Evolutionary conservation across 169 alveolate genomes (phyloP), one percentile per base, ranked within the genome.

Genomic region (Pseudocohnilembus persalinus): DNA sequence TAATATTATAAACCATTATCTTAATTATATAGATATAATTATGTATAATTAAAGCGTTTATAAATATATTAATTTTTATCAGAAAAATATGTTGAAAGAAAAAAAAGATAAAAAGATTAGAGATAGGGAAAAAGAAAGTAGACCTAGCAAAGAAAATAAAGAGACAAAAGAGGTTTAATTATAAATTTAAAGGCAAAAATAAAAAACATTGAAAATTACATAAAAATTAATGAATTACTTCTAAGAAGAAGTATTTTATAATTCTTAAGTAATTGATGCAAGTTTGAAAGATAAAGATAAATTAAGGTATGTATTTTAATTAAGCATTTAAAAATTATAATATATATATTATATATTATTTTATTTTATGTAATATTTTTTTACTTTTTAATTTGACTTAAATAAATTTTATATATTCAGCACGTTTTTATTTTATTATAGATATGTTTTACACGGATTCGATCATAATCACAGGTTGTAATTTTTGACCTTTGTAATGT

Each of bases 391-490:
- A n/a, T n/a, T n/a, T n/a, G n/a, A n/a, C n/a, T n/a, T n/a, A n/a
- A n/a, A n/a, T n/a, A n/a, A n/a, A n/a, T n/a, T n/a, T n/a, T n/a
- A n/a, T n/a, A n/a, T n/a, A n/a, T n/a, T n/a, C 73, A 65, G 85
- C 78, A 63, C 68, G 34, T 30, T 68, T 68, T 68, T 29, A 31
- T 73, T 4, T n/a, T 73, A 6, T 15, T 73, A 73, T n/a, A 33
- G 31, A 31, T 76, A 76, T 31, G 84, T 76, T 0, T 31, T 73
- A 31, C 31, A 84, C 65, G 89, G 89, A 24, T 84, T 84, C 32
- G 77, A 80, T 26, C 74, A 74, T 29, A 76, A n/a, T 73, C 89
- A 84, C 76, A 84, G 89, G 77, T 11, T 84, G 64, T 83, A 84
- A 84, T 84, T 84, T 79, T 64, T 84, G 27, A 76, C 74, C 32